These are phyloP conservation scores for Marchantia paleacea DNA, from an alignment of 225 moss, liverwort and hornwort species.

Conservation along the genomic window DNA sequence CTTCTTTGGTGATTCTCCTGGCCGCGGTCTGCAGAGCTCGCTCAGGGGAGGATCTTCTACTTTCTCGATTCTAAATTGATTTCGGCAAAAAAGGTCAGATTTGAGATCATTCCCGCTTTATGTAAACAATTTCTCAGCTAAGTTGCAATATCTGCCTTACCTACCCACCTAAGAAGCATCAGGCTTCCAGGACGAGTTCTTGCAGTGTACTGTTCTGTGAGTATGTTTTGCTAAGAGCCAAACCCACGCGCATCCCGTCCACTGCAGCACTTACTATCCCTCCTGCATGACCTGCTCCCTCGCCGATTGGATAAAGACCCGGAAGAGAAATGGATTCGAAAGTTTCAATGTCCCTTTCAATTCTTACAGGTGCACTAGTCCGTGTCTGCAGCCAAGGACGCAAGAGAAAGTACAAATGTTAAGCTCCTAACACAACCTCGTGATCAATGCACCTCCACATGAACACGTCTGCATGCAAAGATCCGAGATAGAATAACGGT, in stretches of 20 bases:
- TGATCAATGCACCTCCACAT: too few relatives aligned
- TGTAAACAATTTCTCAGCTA: neutral
- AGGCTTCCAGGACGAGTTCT: constrained; percentile 7
- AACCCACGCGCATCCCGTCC: constrained; percentile 85
- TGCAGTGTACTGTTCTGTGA: constrained; percentile 8
- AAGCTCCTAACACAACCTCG: neutral
- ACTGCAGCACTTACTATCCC: constrained; percentile 98
- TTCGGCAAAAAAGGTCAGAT: neutral
- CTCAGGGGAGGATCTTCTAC: too few relatives aligned
- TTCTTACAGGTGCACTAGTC: constrained; percentile 86
- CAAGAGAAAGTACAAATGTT: neutral
- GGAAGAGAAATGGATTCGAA: constrained; percentile 70
- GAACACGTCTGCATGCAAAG: too few relatives aligned
- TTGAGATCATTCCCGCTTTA: neutral
- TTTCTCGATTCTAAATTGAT: neutral
- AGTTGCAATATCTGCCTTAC: neutral
- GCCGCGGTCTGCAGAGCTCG: too few relatives aligned
- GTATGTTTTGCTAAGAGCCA: constrained; percentile 55
- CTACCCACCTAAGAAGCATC: neutral
- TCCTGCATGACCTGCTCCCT: constrained; percentile 97
- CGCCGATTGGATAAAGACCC: constrained; percentile 84
- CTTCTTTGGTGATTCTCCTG: too few relatives aligned
- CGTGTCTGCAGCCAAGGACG: constrained; percentile 55
- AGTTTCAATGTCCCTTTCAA: constrained; percentile 65
- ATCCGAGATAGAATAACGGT: neutral